Base-by-base conservation (phyloP, 2,329 filamentous ascomycete species). In the Trichoderma arundinaceum region DNA sequence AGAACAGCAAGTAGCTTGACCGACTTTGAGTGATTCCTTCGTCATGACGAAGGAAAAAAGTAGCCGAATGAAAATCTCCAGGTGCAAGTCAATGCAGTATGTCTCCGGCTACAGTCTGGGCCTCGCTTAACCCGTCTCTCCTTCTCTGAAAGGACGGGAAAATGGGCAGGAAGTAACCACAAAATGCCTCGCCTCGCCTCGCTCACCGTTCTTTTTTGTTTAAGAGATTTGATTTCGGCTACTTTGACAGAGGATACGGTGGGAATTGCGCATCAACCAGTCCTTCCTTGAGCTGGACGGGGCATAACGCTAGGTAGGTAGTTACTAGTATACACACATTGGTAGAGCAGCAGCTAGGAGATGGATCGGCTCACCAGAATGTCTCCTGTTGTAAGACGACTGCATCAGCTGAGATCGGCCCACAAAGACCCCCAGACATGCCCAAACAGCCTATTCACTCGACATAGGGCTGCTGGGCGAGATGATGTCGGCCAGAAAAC, bases 371-470 rank as follows among this genome's bases (percentile, higher is more conserved):
- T 60, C 19, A n/a, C 57, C 52, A 15, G 13, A 41, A 22, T 28
- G 19, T 51, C 57, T 51, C 32, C 32, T 53, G 58, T 61, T 59
- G 2, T 39, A 59, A 38, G 56, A 59, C 22, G 54, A 44, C 39
- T 33, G 22, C 2, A 15, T 61, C 46, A 61, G 58, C 38, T 10
- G 46, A 43, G 48, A 52, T 52, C 38, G 48, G n/a, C 58, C 58
- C 46, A 43, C 58, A 19, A 43, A 43, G 7, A n/a, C 2, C 43
- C 41, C 28, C 38, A 22, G 4, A 41, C 8, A 39, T 52, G 38
- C 44, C 46, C 13, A 44, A 19, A 43, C 32, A 9, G 22, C 17
- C 6, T 53, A 33, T 9, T 22, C 2, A 9, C 15, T 33, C 15
- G 52, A 7, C 1, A 39, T 38, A 46, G n/a, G 41, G 58, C 48